A percentile compares a stretch with the other conserved stretches of the same genome.
Conservation (phyloP, 2,329 filamentous ascomycete genomes). For the Bipolaris victoriae region DNA sequence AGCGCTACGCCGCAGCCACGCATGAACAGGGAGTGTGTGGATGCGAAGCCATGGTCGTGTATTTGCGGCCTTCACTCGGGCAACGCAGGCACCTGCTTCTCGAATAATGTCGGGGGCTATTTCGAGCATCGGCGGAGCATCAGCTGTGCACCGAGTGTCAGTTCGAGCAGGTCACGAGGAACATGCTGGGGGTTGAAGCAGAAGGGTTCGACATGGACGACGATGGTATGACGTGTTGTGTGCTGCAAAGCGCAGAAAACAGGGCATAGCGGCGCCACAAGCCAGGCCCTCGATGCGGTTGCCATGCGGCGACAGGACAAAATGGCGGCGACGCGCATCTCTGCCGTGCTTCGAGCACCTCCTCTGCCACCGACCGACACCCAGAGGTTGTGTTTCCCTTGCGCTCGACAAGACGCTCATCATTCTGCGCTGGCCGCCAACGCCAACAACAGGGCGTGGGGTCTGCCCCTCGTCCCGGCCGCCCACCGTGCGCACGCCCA, state of each 20-base stretch:
- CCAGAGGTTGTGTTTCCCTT: constrained; percentile 49
- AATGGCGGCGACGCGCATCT: constrained; percentile 36
- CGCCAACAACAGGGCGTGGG: constrained; percentile 33
- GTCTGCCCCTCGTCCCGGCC: constrained; percentile 30
- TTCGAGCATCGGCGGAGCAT: background rate
- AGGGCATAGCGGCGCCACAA: constrained; percentile 40
- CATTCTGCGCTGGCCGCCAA: constrained; percentile 29
- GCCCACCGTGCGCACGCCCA: constrained; percentile 33
- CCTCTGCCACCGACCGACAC: constrained; percentile 43
- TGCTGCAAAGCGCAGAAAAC: constrained; percentile 35
- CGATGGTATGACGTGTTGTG: constrained; percentile 30
- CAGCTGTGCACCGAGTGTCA: background rate
- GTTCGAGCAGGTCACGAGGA: background rate
- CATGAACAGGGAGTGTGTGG: constrained; percentile 10
- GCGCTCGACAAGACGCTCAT: constrained; percentile 38
- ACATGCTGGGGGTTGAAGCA: background rate
- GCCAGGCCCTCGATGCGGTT: constrained; percentile 13
- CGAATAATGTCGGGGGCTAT: background rate
- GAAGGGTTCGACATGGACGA: background rate
- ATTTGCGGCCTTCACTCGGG: background rate
- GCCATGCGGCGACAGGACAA: constrained; percentile 40
- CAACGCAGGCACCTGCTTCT: background rate
- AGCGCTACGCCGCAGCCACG: constrained; percentile 44
- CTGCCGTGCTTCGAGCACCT: constrained; percentile 37
- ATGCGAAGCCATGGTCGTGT: background rate